Conservation (phyloP, 2,329 filamentous ascomycete species). For the Rosellinia necatrix region DNA sequence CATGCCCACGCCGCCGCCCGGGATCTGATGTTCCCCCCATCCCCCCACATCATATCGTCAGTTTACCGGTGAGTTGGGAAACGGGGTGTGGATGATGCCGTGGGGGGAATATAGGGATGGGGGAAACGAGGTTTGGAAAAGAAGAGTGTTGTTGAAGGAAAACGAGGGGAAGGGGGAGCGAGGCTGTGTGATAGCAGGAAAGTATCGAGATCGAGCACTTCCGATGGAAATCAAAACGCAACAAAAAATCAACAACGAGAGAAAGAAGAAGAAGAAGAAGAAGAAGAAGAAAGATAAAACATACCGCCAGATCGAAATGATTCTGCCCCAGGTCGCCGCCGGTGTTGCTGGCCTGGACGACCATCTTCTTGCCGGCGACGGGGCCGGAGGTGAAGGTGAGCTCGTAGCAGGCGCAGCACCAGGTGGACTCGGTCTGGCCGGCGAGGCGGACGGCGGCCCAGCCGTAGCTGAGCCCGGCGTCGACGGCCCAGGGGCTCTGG, state of each 20-base stretch:
- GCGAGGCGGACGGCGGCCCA: conserved; percentile 64
- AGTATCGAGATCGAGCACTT: no score
- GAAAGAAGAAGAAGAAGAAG: not conserved
- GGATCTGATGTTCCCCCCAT: conserved; percentile 43
- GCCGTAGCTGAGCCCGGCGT: conserved; percentile 63
- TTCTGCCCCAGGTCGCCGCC: conserved; percentile 58
- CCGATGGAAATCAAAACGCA: no score
- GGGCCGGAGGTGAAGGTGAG: conserved; percentile 62
- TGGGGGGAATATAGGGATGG: no score
- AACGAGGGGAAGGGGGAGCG: no score
- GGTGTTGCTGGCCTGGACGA: conserved; percentile 65
- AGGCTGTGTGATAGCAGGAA: no score
- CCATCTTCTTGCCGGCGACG: conserved; percentile 61
- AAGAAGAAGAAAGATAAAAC: conserved; percentile 22
- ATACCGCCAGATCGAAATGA: conserved; percentile 58
- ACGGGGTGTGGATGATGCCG: not conserved
- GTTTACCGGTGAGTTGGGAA: no score
- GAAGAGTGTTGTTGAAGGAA: no score
- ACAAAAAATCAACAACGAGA: no score
- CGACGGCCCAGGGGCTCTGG: conserved; percentile 66
- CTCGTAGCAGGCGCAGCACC: conserved; percentile 69
- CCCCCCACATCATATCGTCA: no score
- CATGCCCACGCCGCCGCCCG: conserved; percentile 58
- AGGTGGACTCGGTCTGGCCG: conserved; percentile 60
- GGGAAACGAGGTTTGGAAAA: no score